Conservation (phyloP, 352 stramenopile species). For the Phytophthora sansomeana region DNA sequence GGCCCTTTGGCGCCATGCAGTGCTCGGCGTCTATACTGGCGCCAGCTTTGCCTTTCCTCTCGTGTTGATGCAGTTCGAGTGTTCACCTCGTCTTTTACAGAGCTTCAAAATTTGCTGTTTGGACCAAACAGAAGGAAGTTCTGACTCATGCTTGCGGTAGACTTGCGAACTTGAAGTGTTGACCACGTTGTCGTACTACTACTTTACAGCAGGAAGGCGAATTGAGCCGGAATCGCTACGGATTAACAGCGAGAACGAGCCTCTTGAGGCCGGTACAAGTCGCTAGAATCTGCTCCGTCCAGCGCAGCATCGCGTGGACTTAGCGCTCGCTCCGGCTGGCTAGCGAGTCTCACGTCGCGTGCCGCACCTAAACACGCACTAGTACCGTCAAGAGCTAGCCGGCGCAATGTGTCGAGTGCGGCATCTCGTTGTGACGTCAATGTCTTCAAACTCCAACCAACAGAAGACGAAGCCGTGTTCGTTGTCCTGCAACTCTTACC, state of each 20-base stretch:
- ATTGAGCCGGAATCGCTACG: constrained; percentile 3
- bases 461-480: too few relatives aligned
- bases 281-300: constrained; percentile 1
- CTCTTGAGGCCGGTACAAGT: neutral
- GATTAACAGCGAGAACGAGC: too few relatives aligned
- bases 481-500: too few relatives aligned
- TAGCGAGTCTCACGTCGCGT: constrained; percentile 7
- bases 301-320: constrained; percentile 15
- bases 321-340: constrained; percentile 15
- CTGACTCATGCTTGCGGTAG: constrained; percentile 24
- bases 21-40: constrained; percentile 32
- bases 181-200: neutral
- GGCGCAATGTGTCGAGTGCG: constrained; percentile 6
- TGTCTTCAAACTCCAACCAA: neutral
- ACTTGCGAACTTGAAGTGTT: constrained; percentile 3
- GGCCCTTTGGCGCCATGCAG: constrained; percentile 3
- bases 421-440: constrained; percentile 1
- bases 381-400: constrained; percentile 12
- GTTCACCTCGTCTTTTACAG: too few relatives aligned
- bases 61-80: neutral
- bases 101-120: neutral
- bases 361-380: neutral
- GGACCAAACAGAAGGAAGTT: neutral
- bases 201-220: constrained; percentile 1
- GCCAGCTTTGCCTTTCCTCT: constrained; percentile 36